Conservation (phyloP, 2,329 filamentous ascomycete genomes). For the Stylonectria norvegica region DNA sequence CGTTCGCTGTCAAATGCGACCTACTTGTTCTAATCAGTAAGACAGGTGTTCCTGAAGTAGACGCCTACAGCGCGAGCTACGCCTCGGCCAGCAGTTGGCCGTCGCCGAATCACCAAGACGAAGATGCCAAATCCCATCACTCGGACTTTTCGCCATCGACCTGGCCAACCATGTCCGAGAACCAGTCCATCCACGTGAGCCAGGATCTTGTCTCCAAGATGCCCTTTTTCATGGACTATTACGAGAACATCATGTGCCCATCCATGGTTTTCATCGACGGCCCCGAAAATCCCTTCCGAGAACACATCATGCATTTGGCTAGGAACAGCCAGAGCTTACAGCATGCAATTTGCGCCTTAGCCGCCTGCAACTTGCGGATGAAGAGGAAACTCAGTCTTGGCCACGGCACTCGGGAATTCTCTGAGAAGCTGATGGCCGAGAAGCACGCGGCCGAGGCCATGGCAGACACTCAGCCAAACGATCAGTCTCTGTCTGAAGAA, state of each 20-base stretch:
- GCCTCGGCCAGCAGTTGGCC: slow-evolving; percentile 50
- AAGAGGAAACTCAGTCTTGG: slow-evolving; percentile 64
- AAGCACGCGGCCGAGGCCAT: slow-evolving; percentile 43
- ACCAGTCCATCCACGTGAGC: slow-evolving; percentile 50
- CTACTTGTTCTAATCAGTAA: slow-evolving; percentile 37
- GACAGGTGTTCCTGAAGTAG: slow-evolving; percentile 52
- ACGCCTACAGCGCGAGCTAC: slow-evolving; percentile 49
- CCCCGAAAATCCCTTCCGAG: slow-evolving; percentile 79
- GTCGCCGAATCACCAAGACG: slow-evolving; percentile 37
- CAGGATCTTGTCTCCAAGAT: slow-evolving; percentile 70
- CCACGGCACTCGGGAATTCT: slow-evolving; percentile 51
- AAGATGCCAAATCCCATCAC: slow-evolving; percentile 44
- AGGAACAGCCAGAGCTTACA: slow-evolving; percentile 77
- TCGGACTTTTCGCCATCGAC: slow-evolving; percentile 44
- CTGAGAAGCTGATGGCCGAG: slow-evolving; percentile 46
- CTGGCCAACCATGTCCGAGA: slow-evolving; percentile 47
- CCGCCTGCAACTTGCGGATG: slow-evolving; percentile 88
- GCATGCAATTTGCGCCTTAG: slow-evolving; percentile 85
- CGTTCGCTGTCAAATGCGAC: slow-evolving; percentile 32
- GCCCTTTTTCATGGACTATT: slow-evolving; percentile 89
- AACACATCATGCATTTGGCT: slow-evolving; percentile 76
- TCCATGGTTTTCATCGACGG: slow-evolving; percentile 90
- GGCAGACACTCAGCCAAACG: slow-evolving; percentile 49
- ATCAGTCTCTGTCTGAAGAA: slow-evolving; percentile 71
- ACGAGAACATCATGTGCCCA: slow-evolving; percentile 86